Conservation (phyloP, 2,329 filamentous ascomycete species). For the Verticillium alfalfae region DNA sequence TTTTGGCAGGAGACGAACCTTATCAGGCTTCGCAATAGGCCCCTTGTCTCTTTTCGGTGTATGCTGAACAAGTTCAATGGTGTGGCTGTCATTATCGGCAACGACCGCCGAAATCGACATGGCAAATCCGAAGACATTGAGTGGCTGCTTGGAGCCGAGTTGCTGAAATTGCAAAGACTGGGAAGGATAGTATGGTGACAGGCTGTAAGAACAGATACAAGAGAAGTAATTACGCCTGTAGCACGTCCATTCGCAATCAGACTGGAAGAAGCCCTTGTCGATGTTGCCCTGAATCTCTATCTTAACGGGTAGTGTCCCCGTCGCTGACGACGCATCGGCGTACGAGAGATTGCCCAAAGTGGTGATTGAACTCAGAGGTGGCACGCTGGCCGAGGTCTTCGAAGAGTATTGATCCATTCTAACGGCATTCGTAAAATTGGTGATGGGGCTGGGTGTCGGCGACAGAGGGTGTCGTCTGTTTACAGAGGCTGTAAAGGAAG, state of each 20-base stretch:
- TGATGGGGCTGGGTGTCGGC: conserved; percentile 38
- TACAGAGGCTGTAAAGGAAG: conserved; percentile 39
- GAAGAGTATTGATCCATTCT: conserved; percentile 45
- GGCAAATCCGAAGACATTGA: conserved; percentile 67
- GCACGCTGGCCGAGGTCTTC: conserved; percentile 37
- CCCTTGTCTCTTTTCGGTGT: conserved; percentile 90
- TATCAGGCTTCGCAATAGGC: conserved; percentile 68
- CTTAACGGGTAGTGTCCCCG: conserved; percentile 44
- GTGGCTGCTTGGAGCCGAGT: conserved; percentile 42
- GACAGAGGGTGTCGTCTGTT: conserved; percentile 46
- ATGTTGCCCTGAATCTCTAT: conserved; percentile 74
- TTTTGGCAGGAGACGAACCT: conserved; percentile 61
- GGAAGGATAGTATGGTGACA: conserved; percentile 52
- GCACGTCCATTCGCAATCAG: conserved; percentile 83
- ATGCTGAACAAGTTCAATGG: conserved; percentile 81
- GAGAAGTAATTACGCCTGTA: conserved; percentile 90
- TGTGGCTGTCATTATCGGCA: conserved; percentile 68
- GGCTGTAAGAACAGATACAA: conserved; percentile 71
- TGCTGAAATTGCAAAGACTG: conserved; percentile 46
- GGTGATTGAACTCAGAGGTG: conserved; percentile 45
- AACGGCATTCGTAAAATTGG: conserved; percentile 35
- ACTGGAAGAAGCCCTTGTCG: conserved; percentile 83
- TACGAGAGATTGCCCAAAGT: conserved; percentile 58
- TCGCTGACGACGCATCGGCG: conserved; percentile 32
- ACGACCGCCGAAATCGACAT: conserved; percentile 83